A percentile compares a stretch with the other conserved stretches of the same genome.
Evolutionary conservation across 495 filamentous ascomycete genomes (phyloP).

Genomic region (Glutinoglossum americanum): DNA sequence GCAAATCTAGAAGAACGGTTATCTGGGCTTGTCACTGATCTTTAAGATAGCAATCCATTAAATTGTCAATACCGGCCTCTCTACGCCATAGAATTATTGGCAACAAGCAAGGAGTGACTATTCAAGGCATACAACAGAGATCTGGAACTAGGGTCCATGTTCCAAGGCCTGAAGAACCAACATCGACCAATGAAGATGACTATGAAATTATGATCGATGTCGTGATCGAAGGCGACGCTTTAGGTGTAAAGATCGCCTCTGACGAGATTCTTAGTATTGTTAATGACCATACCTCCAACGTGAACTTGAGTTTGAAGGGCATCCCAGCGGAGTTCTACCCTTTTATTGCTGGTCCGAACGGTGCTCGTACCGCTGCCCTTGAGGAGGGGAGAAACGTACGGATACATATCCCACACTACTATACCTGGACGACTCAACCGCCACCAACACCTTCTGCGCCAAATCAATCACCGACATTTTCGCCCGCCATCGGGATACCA

Average conservation of each 20-base stretch:
- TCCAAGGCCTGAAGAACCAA: slow-evolving; percentile 46
- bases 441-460: slow-evolving; percentile 40
- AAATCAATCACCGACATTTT: slow-evolving; percentile 43
- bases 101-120: slow-evolving; percentile 54
- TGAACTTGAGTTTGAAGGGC: slow-evolving; percentile 52
- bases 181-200: slow-evolving; percentile 36
- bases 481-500: slow-evolving; percentile 38
- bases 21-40: not conserved
- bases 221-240: slow-evolving; percentile 69
- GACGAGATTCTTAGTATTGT: slow-evolving; percentile 68
- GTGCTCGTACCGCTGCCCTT: slow-evolving; percentile 39
- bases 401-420: slow-evolving; percentile 59
- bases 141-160: slow-evolving; percentile 76
- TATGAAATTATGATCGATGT: slow-evolving; percentile 69
- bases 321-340: slow-evolving; percentile 88
- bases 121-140: slow-evolving; percentile 66
- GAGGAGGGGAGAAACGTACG: slow-evolving; percentile 51
- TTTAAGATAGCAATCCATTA: slow-evolving; percentile 37
- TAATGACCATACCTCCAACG: slow-evolving; percentile 60
- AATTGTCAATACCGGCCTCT: slow-evolving; percentile 60
- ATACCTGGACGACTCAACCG: slow-evolving; percentile 47
- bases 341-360: slow-evolving; percentile 74
- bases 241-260: slow-evolving; percentile 59
- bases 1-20: not conserved
- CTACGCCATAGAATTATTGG: slow-evolving; percentile 78